These are phyloP conservation scores for Pezicula neosporulosa DNA, from an alignment of 2,329 filamentous ascomycete genomes.

Conservation along the genomic window DNA sequence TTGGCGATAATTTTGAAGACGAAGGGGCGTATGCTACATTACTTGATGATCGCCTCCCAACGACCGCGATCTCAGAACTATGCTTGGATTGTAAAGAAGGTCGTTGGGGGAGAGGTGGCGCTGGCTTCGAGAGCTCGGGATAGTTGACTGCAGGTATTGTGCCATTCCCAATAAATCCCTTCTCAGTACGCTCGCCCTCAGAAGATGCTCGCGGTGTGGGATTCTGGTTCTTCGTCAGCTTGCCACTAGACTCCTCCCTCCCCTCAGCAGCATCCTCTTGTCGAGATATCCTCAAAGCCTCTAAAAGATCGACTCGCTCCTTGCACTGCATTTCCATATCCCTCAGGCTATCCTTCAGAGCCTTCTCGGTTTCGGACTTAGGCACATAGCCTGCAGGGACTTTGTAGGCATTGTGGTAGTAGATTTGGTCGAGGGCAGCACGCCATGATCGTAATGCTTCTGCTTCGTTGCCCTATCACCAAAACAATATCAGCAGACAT, in stretches of 20 bases:
- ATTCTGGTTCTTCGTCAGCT: constrained; percentile 26
- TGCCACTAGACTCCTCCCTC: constrained; percentile 16
- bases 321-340: constrained; percentile 89
- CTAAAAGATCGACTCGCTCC: constrained; percentile 84
- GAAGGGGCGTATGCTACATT: constrained; percentile 6
- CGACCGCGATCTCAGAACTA: constrained; percentile 45
- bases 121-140: constrained; percentile 67
- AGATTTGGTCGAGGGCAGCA: constrained; percentile 82
- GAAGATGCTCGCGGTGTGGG: constrained; percentile 17
- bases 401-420: constrained; percentile 77
- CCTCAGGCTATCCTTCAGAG: constrained; percentile 75
- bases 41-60: constrained; percentile 24
- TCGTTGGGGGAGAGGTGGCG: constrained; percentile 52
- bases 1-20: constrained; percentile 11
- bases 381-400: constrained; percentile 66
- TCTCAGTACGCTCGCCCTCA: constrained; percentile 25
- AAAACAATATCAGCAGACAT: constrained; percentile 6
- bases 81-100: constrained; percentile 43
- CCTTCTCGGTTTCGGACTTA: constrained; percentile 78
- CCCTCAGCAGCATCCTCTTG: constrained; percentile 34
- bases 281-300: constrained; percentile 70
- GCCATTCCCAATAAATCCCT: constrained; percentile 72
- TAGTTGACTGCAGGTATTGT: constrained; percentile 81
- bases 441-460: constrained; percentile 92
- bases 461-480: constrained; percentile 73